These are phyloP conservation scores for Barnettozyma vustinii DNA, from an alignment of 805 yeast genomes.

Conservation along the genomic window DNA sequence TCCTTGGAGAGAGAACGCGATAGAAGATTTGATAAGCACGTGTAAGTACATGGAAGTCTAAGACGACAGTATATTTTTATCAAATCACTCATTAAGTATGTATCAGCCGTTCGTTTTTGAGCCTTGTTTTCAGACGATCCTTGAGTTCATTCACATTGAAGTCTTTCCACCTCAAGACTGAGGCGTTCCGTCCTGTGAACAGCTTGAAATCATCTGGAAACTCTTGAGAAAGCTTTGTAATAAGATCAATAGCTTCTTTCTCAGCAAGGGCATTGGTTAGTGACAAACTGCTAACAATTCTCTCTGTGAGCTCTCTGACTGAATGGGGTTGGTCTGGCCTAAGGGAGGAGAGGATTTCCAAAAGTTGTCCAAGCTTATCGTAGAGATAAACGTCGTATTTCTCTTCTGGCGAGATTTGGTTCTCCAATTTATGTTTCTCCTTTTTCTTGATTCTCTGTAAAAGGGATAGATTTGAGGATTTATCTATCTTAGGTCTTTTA, in stretches of 20 bases:
- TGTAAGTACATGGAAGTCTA: background rate
- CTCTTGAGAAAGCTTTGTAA: constrained; percentile 11
- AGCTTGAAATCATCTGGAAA: constrained; percentile 20
- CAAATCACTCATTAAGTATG: background rate
- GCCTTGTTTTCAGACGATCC: background rate
- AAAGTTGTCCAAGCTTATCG: constrained; percentile 27
- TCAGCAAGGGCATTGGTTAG: constrained; percentile 13
- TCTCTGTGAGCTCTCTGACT: constrained; percentile 15
- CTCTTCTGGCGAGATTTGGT: constrained; percentile 20
- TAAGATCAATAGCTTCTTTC: constrained; percentile 20
- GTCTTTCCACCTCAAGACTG: constrained; percentile 22
- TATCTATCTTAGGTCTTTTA: background rate
- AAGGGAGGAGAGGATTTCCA: constrained; percentile 26
- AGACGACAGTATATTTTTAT: background rate
- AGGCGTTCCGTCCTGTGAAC: constrained; percentile 10
- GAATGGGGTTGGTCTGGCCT: constrained; percentile 22
- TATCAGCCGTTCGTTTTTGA: constrained; percentile 1
- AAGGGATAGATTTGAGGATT: constrained; percentile 23
- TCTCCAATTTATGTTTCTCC: constrained; percentile 25
- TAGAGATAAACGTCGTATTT: constrained; percentile 22
- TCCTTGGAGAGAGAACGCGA: background rate
- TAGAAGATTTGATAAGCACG: background rate
- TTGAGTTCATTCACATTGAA: constrained; percentile 17
- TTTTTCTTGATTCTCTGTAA: constrained; percentile 36
- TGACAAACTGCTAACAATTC: constrained; percentile 15